Base-by-base conservation (phyloP, 2,329 filamentous ascomycete species). In the Atkinsonella hypoxylon region DNA sequence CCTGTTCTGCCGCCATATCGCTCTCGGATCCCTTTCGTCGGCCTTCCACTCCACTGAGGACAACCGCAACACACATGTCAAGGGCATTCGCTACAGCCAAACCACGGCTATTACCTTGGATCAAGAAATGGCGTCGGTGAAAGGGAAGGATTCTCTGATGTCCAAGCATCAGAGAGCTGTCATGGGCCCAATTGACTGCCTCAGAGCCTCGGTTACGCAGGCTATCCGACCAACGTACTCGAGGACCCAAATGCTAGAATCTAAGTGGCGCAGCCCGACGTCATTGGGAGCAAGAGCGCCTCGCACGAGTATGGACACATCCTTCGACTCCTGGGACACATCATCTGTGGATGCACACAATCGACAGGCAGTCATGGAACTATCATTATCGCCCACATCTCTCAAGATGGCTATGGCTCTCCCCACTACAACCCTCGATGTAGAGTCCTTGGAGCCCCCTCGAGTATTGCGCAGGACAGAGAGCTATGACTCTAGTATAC, bases 311-410 rank as follows among this genome's bases (percentile, higher is more conserved):
- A 59, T 62, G 13, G 76, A 78, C n/a, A 82, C 85, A 54, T 78
- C 79, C 1, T 88, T 89, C 58, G 85, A 88, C 58, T 81, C 77
- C 2, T 89, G 85, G 85, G 84, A 89, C 59, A 87, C 82, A 0
- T 85, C 82, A 0, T 72, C 74, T 0, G 81, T 87, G 2, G 82
- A 84, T 57, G 67, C 77, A 2, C 77, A 82, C 55, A 77, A 75
- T 56, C 75, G 79, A 30, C 77, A 82, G 57, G 73, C 75, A 2
- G 75, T 81, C 1, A 60, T 79, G 48, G 76, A 76, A 48, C 66
- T 71, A 11, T 70, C 73, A 22, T 69, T 70, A 13, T 70, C 34
- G 34, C 34, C 70, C 43, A 60, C 71, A 49, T 58, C 70, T n/a
- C 68, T 70, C 52, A 63, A 68, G 34, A 74, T 74, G 31, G 76